These are phyloP conservation scores for Talaromyces sp. DNA, from an alignment of 2,329 filamentous ascomycete species.

Conservation along the genomic window DNA sequence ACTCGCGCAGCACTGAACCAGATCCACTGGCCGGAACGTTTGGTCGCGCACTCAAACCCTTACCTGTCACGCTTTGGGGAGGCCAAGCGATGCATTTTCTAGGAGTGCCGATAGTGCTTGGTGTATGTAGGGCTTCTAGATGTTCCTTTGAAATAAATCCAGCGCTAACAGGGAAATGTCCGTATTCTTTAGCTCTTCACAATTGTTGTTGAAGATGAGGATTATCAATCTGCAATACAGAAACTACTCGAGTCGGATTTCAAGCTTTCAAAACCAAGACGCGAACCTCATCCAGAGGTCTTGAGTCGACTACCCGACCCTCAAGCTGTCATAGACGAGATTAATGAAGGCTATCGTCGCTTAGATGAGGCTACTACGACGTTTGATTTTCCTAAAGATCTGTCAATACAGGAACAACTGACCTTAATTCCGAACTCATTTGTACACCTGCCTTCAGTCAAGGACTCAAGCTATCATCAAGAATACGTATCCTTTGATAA, in stretches of 20 bases:
- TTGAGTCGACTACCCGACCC: neutral
- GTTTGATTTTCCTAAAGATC: neutral
- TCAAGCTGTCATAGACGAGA: neutral
- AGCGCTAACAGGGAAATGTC: neutral
- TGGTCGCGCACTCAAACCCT: neutral
- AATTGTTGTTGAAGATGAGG: neutral
- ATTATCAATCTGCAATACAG: neutral
- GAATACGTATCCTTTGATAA: conserved; percentile 1
- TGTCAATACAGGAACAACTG: neutral
- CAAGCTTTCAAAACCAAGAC: neutral
- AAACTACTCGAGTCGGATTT: neutral
- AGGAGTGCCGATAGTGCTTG: neutral
- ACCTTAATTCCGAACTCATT: conserved; percentile 2
- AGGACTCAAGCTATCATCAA: neutral
- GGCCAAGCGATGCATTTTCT: neutral
- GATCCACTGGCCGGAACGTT: neutral
- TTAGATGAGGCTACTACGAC: neutral
- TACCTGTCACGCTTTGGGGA: neutral
- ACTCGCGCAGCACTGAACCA: neutral
- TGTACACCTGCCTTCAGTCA: neutral
- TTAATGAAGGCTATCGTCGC: neutral
- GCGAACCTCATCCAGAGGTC: neutral
- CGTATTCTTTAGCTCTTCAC: neutral
- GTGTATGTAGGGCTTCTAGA: neutral
- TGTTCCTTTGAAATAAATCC: neutral